A percentile compares a stretch with the other conserved stretches of the same genome.
Conservation (phyloP, 495 filamentous ascomycete species). For the Sordaria brevicollis region DNA sequence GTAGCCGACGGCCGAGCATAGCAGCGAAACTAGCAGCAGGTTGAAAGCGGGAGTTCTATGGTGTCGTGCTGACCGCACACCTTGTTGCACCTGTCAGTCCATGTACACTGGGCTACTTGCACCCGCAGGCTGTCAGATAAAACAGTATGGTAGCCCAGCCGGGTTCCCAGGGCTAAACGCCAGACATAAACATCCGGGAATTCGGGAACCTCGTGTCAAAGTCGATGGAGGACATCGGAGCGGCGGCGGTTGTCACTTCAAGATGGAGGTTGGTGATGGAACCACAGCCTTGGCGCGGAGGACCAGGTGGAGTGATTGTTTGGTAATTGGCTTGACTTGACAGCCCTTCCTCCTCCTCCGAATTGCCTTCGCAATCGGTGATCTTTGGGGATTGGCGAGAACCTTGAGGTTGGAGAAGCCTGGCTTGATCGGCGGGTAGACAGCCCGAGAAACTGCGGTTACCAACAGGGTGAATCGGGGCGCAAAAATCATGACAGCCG, state of each 20-base stretch:
- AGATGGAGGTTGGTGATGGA: slow-evolving; percentile 5
- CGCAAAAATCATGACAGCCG: not conserved
- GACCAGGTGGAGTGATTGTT: not conserved
- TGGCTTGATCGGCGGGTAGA: not conserved
- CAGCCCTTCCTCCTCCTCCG: not conserved
- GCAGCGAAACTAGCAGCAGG: not conserved
- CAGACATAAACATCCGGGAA: not conserved
- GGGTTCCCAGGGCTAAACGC: not conserved
- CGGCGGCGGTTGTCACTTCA: not conserved
- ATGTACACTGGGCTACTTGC: not conserved
- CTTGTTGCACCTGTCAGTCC: not conserved
- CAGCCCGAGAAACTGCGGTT: not conserved
- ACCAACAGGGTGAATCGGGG: not conserved
- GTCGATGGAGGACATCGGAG: not conserved
- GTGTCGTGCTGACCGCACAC: not conserved
- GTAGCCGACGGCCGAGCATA: not conserved
- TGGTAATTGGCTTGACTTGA: not conserved
- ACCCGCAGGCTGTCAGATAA: not conserved
- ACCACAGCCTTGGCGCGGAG: not conserved
- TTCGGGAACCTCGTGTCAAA: not conserved
- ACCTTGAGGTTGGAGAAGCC: not conserved
- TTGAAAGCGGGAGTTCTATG: not conserved
- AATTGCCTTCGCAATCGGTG: not conserved
- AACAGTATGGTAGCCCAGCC: slow-evolving; percentile 2
- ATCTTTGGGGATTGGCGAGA: not conserved